These are phyloP conservation scores for Abelmoschus esculentus DNA, from an alignment of 345 rosid genomes.

Conservation along the genomic window DNA sequence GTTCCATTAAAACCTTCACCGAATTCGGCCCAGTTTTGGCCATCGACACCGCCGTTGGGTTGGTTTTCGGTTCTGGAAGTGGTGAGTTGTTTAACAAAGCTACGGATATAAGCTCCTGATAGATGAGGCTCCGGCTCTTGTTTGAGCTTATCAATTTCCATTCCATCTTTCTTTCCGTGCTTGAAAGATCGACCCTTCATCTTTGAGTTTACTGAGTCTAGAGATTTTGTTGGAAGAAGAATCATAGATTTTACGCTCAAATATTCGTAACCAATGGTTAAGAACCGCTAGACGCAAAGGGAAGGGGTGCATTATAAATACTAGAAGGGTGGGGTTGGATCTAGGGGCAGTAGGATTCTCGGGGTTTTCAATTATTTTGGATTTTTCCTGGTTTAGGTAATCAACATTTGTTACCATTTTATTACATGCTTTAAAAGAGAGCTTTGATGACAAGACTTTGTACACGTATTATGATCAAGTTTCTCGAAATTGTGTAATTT, in stretches of 20 bases:
- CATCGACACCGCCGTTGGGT: constrained; percentile 23
- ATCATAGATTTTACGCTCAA: constrained; percentile 25
- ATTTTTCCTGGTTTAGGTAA: constrained; percentile 46
- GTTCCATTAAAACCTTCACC: constrained; percentile 24
- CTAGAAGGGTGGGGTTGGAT: neutral
- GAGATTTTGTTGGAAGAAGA: constrained; percentile 24
- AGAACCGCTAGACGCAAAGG: constrained; percentile 25
- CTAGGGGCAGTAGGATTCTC: too few species aligned
- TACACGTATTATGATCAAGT: neutral
- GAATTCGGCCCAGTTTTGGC: constrained; percentile 23
- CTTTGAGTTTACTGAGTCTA: constrained; percentile 9
- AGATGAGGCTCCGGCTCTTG: constrained; percentile 44
- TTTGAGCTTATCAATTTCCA: constrained; percentile 33
- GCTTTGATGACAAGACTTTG: too few species aligned
- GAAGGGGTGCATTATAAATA: constrained; percentile 44
- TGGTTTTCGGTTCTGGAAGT: constrained; percentile 52
- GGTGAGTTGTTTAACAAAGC: constrained; percentile 64
- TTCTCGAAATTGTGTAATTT: neutral
- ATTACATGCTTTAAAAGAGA: too few species aligned
- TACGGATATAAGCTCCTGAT: constrained; percentile 68
- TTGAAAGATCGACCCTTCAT: constrained; percentile 47
- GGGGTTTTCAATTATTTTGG: constrained; percentile 25
- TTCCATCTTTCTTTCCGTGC: constrained; percentile 27
- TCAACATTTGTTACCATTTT: constrained; percentile 16
- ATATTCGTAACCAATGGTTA: constrained; percentile 28